Evolutionary conservation across 148 eudicot genomes (phyloP).

Genomic region (Talinum fruticosum): DNA sequence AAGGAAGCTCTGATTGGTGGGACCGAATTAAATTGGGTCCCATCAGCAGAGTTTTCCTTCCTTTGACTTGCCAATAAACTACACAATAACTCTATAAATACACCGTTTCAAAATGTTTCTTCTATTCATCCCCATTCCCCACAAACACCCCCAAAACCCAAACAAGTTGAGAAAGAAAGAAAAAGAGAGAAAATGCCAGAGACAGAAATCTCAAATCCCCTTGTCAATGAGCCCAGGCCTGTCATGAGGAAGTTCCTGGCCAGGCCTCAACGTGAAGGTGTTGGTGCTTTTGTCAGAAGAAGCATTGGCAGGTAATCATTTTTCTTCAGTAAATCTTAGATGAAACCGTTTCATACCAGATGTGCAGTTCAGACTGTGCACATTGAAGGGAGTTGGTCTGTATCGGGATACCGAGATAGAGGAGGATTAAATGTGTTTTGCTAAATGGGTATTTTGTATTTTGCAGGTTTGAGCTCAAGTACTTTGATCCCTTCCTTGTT

Average conservation of each 20-base stretch:
- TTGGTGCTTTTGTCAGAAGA: conserved; percentile 75
- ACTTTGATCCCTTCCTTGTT: conserved; percentile 79
- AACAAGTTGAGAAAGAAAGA: not conserved
- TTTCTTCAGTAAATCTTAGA: not conserved
- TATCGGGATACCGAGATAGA: too few relatives aligned
- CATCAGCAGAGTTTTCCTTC: conserved; percentile 9
- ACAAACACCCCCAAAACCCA: not conserved
- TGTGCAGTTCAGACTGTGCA: too few relatives aligned
- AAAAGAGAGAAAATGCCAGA: conserved; percentile 12
- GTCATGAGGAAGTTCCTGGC: conserved; percentile 66
- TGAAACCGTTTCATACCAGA: not conserved
- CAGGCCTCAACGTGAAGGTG: conserved; percentile 81
- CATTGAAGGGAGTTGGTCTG: too few relatives aligned
- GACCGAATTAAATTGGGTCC: not conserved
- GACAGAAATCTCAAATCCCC: not conserved
- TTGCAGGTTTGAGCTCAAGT: conserved; percentile 67
- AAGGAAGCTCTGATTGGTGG: conserved; percentile 20
- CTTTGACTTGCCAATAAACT: conserved; percentile 22
- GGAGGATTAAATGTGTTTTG: not conserved
- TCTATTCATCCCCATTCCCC: not conserved
- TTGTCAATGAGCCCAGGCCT: conserved; percentile 37
- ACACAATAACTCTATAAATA: not conserved
- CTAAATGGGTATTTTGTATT: conserved; percentile 10
- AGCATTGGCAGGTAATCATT: conserved; percentile 70
- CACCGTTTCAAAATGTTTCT: not conserved